phyloP scores from a whole-genome alignment of 2,329 filamentous ascomycete species.

The Rhexocercosporidium sp. region DNA sequence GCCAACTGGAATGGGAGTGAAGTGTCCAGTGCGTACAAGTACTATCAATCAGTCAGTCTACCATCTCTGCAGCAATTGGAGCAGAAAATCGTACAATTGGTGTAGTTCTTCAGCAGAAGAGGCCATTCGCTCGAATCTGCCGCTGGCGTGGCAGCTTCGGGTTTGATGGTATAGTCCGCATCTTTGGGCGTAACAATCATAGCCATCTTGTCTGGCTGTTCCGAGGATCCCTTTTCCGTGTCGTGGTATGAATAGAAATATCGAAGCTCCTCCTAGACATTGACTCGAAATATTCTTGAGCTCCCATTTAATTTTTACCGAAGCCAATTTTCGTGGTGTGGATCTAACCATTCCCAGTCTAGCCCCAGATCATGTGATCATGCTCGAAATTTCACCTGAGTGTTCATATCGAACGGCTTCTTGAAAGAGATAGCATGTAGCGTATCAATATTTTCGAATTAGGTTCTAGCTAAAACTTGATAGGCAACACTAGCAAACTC shows the following conservation, averaged over 20 bases:
- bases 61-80: constrained; percentile 3
- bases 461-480: no score
- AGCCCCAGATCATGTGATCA: not conserved
- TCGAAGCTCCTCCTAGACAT: constrained; percentile 15
- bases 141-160: constrained; percentile 77
- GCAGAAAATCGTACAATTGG: constrained; percentile 70
- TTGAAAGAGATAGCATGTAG: no score
- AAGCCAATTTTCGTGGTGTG: constrained; percentile 11
- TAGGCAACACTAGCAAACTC: not conserved
- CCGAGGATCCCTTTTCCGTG: constrained; percentile 20
- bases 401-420: not conserved
- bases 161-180: constrained; percentile 88
- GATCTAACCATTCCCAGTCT: not conserved
- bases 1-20: constrained; percentile 93
- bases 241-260: constrained; percentile 8
- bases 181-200: constrained; percentile 60
- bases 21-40: constrained; percentile 91
- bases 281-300: constrained; percentile 23
- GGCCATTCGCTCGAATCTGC: constrained; percentile 92
- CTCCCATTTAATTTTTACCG: constrained; percentile 21
- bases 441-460: no score
- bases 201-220: constrained; percentile 42
- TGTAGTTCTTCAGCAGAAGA: constrained; percentile 93
- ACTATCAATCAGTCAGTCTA: constrained; percentile 57
- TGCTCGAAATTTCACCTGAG: not conserved